Percentiles rank a stretch among this genome's conserved stretches.
Evolutionary conservation across 2,329 filamentous ascomycete genomes (phyloP).

Genomic region (Neonectria sp.): DNA sequence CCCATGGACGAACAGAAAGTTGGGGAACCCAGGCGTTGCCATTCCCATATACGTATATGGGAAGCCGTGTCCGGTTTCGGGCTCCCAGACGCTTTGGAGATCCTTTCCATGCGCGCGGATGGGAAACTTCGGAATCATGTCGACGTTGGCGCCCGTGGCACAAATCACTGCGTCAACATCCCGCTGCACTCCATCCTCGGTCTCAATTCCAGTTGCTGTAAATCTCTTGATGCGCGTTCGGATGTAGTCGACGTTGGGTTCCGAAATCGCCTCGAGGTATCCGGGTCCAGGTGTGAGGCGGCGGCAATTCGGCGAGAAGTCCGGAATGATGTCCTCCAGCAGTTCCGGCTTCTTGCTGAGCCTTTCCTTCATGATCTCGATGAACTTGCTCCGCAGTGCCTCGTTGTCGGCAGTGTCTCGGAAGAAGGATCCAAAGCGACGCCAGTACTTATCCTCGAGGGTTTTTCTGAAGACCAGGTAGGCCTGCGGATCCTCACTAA

Average conservation of each 20-base stretch:
- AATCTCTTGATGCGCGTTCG: slow-evolving; percentile 70
- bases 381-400: slow-evolving; percentile 61
- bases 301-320: slow-evolving; percentile 76
- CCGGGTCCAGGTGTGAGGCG: slow-evolving; percentile 77
- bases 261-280: slow-evolving; percentile 75
- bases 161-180: slow-evolving; percentile 77
- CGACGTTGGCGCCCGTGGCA: slow-evolving; percentile 76
- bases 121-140: slow-evolving; percentile 72
- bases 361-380: slow-evolving; percentile 66
- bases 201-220: slow-evolving; percentile 72
- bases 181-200: slow-evolving; percentile 68
- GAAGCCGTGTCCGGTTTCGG: slow-evolving; percentile 69
- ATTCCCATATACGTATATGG: slow-evolving; percentile 79
- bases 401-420: slow-evolving; percentile 66
- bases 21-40: slow-evolving; percentile 76
- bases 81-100: slow-evolving; percentile 70
- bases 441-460: slow-evolving; percentile 74
- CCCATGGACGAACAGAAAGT: slow-evolving; percentile 75
- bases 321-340: slow-evolving; percentile 69
- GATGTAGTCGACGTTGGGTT: slow-evolving; percentile 75
- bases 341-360: slow-evolving; percentile 70
- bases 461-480: slow-evolving; percentile 74
- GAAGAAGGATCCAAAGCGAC: slow-evolving; percentile 69
- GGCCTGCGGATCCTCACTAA: slow-evolving; percentile 68
- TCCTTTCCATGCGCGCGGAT: slow-evolving; percentile 70